Evolutionary conservation across 2,329 filamentous ascomycete genomes (phyloP).

Genomic region (Zymoseptoria crescenta): DNA sequence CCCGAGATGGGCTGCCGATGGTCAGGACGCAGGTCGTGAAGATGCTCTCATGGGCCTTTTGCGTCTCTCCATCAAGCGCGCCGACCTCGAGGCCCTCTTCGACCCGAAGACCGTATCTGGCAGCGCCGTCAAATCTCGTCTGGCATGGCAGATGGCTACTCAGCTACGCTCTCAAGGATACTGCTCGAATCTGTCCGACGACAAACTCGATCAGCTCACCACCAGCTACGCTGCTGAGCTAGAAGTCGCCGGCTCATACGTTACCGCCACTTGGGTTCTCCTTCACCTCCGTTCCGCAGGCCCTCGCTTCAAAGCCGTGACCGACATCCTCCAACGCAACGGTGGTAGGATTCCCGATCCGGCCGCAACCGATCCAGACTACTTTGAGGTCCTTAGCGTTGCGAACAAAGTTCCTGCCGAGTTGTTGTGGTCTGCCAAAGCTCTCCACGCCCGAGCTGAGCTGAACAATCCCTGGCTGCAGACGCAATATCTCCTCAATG

Average conservation of each 20-base stretch:
- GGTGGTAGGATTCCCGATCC: conserved; percentile 57
- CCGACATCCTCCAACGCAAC: conserved; percentile 54
- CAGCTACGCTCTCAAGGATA: conserved; percentile 32
- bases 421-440: conserved; percentile 86
- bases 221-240: conserved; percentile 34
- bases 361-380: conserved; percentile 33
- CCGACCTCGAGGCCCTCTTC: conserved; percentile 59
- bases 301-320: conserved; percentile 24
- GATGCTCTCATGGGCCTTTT: conserved; percentile 84
- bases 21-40: conserved; percentile 49
- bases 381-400: conserved; percentile 26
- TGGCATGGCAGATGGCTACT: conserved; percentile 79
- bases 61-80: conserved; percentile 45
- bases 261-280: conserved; percentile 25
- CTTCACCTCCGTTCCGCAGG: conserved; percentile 23
- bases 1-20: conserved; percentile 48
- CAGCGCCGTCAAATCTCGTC: conserved; percentile 63
- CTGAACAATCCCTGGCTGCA: conserved; percentile 62
- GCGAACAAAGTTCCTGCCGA: conserved; percentile 62
- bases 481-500: conserved; percentile 71
- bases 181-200: conserved; percentile 16
- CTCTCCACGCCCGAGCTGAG: conserved; percentile 68
- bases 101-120: conserved; percentile 69
- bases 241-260: conserved; percentile 21
- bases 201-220: conserved; percentile 58